Evolutionary conservation across 192 early-diverging fungal genomes (phyloP), one percentile per base, ranked within the genome.

Genomic region (Coemansia sp.): DNA sequence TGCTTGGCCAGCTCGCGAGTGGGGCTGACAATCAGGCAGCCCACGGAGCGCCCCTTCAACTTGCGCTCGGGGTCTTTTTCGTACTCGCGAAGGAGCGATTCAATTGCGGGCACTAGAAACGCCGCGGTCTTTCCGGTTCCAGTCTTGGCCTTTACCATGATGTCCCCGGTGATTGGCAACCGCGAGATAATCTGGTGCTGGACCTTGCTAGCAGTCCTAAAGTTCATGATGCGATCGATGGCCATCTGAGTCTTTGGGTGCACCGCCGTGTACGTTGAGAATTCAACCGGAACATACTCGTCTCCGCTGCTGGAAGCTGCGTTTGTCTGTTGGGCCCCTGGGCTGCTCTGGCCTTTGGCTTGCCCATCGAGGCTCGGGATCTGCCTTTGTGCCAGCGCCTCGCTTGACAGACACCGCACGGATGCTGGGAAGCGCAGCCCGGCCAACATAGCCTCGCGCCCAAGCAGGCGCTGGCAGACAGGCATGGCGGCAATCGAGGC

Each of bases 51-150:
- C 2, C 78, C 69, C 31, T 79, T 76, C n/a, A 77, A 48, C 24
- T 69, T 62, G 51, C 74, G 65, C 63, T 69, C 51, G 73, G 91
- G 92, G 58, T 94, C 91, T 60, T 88, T 86, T 34, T 77, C 71
- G 16, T 75, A 70, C 59, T 87, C 83, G 23, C 74, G 68, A 33
- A 88, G 34, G 0, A 90, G 77, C 31, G 90, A 85, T 59, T 98
- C 90, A 20, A 97, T 63, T 1, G 94, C 93, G 8, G 95, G 90
- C 33, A 94, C 85, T 71, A 99, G 74, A 62, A 99, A 99, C n/a
- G 94, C 97, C 18, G 94, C 76, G 0, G 95, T 99, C 76, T 99
- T 99, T 43, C 97, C 97, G 0, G 95, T 97, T 68, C 97, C 97
- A 11, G 97, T 99, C 79, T 97, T 96, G 9, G 95, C 94, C 65